phyloP scores from a whole-genome alignment of 2,329 filamentous ascomycete species.

The Passalora sequoiae region DNA sequence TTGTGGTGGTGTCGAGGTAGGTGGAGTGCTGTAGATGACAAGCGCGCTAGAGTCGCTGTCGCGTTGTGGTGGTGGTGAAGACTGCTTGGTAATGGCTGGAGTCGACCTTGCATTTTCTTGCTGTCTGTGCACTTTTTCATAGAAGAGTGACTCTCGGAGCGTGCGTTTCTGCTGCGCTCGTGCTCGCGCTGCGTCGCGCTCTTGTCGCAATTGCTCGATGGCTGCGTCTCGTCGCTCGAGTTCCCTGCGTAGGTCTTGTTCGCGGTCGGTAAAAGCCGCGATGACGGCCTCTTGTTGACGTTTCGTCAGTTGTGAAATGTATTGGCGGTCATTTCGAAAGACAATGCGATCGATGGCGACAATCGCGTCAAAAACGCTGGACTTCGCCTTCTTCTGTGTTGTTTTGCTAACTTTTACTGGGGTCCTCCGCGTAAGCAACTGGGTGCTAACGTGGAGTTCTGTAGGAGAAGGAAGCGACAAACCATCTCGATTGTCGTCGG shows the following conservation, averaged over 20 bases:
- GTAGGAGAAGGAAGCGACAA: not conserved
- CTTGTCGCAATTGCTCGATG: constrained; percentile 1
- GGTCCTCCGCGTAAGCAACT: not conserved
- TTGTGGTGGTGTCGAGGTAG: not conserved
- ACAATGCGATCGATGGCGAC: constrained; percentile 5
- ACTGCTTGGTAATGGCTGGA: constrained; percentile 1
- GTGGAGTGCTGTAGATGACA: not conserved
- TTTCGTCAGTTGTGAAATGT: constrained; percentile 13
- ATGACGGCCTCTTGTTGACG: constrained; percentile 19
- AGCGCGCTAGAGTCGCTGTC: not conserved
- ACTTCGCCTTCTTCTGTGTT: constrained; percentile 3
- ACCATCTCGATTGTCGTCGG: constrained; percentile 1
- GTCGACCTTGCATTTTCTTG: not conserved
- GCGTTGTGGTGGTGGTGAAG: not conserved
- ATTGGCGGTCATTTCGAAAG: constrained; percentile 4
- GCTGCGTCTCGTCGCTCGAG: too few species aligned
- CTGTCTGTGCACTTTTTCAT: not conserved
- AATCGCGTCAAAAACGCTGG: constrained; percentile 2
- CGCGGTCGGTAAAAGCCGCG: constrained; percentile 9
- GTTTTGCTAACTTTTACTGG: not conserved
- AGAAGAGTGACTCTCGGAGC: constrained; percentile 4
- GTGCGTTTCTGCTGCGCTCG: constrained; percentile 4
- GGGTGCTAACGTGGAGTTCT: not conserved
- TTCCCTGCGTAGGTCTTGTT: constrained; percentile 1
- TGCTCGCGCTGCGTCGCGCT: constrained; percentile 5